Percentiles rank a stretch among this genome's conserved stretches.
Conservation (phyloP, 306 rosid species). For the Fragaria ananassa region DNA sequence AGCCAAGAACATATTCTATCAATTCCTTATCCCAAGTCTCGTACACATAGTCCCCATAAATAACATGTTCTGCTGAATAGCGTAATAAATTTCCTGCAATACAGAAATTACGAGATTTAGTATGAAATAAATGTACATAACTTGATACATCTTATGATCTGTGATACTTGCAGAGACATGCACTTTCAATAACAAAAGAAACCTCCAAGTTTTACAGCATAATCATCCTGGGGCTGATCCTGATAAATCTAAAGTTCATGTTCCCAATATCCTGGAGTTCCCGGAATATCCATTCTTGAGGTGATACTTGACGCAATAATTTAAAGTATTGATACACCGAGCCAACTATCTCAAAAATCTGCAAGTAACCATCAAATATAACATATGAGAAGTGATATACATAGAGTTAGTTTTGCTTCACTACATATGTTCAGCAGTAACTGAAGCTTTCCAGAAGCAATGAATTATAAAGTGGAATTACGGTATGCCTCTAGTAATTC, state of each 20-base stretch:
- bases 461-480: neutral
- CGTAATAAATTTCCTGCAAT: conserved; percentile 66
- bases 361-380: conserved; percentile 24
- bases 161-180: neutral
- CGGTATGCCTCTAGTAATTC: conserved; percentile 8
- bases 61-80: conserved; percentile 79
- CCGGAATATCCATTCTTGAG: conserved; percentile 92
- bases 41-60: conserved; percentile 77
- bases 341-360: conserved; percentile 82
- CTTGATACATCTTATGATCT: neutral
- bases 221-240: conserved; percentile 96
- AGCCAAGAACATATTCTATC: conserved; percentile 63
- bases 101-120: conserved; percentile 26
- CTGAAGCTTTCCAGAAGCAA: conserved; percentile 22
- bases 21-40: conserved; percentile 75
- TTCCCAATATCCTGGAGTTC: conserved; percentile 90
- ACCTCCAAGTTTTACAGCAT: conserved; percentile 95
- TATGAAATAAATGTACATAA: neutral
- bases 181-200: neutral
- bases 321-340: conserved; percentile 80
- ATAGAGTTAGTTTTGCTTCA: conserved; percentile 2
- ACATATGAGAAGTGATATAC: conserved; percentile 22
- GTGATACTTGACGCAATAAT: conserved; percentile 58
- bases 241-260: conserved; percentile 92
- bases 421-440: conserved; percentile 1